Percentiles rank a stretch among this genome's conserved stretches.
These are phyloP conservation scores for Marasmius fiardii DNA, from an alignment of 1,284 basidiomycete species.

Conservation along the genomic window DNA sequence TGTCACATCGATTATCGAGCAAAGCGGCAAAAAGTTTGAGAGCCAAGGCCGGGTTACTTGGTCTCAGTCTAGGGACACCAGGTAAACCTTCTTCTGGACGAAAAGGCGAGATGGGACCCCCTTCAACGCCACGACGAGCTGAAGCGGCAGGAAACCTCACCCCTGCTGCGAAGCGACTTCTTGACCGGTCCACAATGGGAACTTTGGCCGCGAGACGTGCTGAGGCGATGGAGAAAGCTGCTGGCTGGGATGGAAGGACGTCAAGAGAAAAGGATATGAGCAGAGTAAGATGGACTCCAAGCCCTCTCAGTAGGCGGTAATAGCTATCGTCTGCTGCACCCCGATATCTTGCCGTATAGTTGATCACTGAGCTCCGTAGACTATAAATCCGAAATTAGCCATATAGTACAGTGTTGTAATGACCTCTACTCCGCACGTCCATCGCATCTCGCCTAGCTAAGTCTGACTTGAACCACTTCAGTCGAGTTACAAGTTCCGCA, in stretches of 20 bases:
- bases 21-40: constrained; percentile 67
- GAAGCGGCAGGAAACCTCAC: constrained; percentile 71
- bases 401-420: no score
- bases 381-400: no score
- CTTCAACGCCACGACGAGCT: constrained; percentile 64
- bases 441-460: no score
- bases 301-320: constrained; percentile 25
- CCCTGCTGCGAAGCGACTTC: constrained; percentile 72
- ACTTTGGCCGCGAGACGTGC: constrained; percentile 59
- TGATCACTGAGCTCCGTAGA: no score
- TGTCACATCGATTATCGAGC: constrained; percentile 77
- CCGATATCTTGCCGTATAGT: no score
- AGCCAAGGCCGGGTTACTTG: constrained; percentile 62
- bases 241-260: constrained; percentile 55
- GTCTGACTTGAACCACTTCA: no score
- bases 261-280: constrained; percentile 57
- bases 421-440: no score
- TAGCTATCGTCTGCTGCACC: no score
- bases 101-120: constrained; percentile 65
- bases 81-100: constrained; percentile 32
- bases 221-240: constrained; percentile 62
- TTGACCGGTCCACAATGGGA: constrained; percentile 68
- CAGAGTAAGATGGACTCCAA: constrained; percentile 73
- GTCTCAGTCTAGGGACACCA: constrained; percentile 36
- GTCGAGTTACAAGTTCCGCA: no score